Percentiles rank a stretch among this genome's conserved stretches.
These are phyloP conservation scores for Narthecium ossifragum DNA, from an alignment of 106 monocot species.

Conservation along the genomic window DNA sequence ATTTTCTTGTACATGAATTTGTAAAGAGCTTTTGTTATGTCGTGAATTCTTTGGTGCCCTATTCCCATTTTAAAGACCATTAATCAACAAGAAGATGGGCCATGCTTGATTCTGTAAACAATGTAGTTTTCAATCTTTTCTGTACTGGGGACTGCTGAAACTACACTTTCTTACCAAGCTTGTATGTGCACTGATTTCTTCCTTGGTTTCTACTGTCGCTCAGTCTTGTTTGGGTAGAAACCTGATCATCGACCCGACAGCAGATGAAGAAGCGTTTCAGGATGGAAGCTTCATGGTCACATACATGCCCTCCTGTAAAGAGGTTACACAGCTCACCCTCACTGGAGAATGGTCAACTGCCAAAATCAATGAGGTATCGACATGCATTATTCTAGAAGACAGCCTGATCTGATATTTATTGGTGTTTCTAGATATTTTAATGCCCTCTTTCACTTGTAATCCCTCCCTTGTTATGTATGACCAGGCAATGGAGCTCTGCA, in stretches of 20 bases:
- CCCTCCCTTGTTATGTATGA: neutral
- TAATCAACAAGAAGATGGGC: no score
- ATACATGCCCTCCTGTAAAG: constrained; percentile 74
- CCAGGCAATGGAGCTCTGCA: constrained; percentile 89
- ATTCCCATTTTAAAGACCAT: no score
- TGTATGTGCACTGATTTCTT: neutral
- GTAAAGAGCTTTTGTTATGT: no score
- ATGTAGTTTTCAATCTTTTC: neutral
- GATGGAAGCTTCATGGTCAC: constrained; percentile 78
- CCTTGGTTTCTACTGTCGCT: neutral
- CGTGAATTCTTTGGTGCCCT: no score
- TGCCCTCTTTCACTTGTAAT: neutral
- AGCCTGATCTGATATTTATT: no score
- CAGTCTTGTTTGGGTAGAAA: constrained; percentile 77
- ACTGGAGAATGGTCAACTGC: constrained; percentile 91
- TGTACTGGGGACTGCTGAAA: no score
- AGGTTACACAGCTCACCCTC: constrained; percentile 78
- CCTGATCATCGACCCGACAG: constrained; percentile 76
- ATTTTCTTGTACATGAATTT: no score
- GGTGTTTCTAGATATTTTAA: neutral
- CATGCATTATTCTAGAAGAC: neutral
- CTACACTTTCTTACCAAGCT: neutral
- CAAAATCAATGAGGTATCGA: constrained; percentile 70
- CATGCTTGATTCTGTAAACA: no score
- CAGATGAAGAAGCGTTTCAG: constrained; percentile 80